Evolutionary conservation across 78 protist genomes (phyloP).

Genomic region (Chrysochromulina parva): DNA sequence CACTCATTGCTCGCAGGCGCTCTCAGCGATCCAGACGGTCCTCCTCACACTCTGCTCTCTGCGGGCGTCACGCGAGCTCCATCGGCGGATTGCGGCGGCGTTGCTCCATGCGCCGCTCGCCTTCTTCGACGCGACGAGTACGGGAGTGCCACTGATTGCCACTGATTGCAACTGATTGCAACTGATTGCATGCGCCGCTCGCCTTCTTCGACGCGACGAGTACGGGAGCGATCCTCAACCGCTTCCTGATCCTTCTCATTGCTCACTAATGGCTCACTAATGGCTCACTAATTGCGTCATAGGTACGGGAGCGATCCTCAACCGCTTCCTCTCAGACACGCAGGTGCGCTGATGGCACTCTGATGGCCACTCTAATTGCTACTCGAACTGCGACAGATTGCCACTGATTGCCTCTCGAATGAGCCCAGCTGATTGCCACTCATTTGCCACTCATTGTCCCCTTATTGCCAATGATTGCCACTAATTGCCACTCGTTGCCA

Average conservation of each 20-base stretch:
- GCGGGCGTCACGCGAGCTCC: constrained; percentile 6
- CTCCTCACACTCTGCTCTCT: constrained; percentile 16
- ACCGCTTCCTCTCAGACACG: constrained; percentile 35
- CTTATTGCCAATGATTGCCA: too few species aligned
- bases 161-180: too few species aligned
- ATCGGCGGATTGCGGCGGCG: neutral
- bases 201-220: constrained; percentile 35
- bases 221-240: constrained; percentile 13
- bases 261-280: too few species aligned
- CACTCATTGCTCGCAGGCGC: too few species aligned
- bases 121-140: constrained; percentile 31
- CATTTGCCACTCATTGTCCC: too few species aligned
- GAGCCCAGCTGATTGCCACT: too few species aligned
- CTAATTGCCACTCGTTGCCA: too few species aligned
- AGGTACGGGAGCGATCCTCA: neutral
- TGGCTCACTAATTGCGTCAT: too few species aligned
- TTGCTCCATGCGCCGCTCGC: constrained; percentile 31
- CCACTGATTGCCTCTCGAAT: too few species aligned
- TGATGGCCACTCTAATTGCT: too few species aligned
- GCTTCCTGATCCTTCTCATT: constrained; percentile 24
- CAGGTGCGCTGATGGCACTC: too few species aligned
- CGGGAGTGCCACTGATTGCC: neutral
- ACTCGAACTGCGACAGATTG: too few species aligned
- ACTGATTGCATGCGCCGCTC: constrained; percentile 31
- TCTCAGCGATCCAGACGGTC: neutral